A percentile compares a stretch with the other conserved stretches of the same genome.
These are phyloP conservation scores for Starmerella bombi DNA, from an alignment of 805 yeast species.

Conservation along the genomic window DNA sequence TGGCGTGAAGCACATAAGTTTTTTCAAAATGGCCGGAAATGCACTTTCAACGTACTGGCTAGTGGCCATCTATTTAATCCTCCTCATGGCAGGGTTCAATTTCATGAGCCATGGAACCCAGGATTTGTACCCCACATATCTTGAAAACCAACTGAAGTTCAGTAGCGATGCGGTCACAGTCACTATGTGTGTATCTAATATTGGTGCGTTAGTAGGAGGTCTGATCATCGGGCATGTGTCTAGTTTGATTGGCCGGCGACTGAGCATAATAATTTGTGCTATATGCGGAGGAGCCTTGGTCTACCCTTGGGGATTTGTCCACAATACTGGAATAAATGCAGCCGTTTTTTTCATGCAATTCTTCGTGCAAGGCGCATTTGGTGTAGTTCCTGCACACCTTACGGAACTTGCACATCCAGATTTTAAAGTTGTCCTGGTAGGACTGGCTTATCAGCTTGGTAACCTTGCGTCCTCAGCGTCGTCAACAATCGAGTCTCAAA, in stretches of 20 bases:
- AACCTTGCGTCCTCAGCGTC: constrained; percentile 60
- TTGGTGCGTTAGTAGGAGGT: constrained; percentile 61
- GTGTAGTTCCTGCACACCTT: constrained; percentile 53
- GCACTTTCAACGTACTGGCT: constrained; percentile 46
- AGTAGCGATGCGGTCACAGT: constrained; percentile 40
- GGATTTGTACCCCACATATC: constrained; percentile 55
- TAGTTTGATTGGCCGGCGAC: constrained; percentile 47
- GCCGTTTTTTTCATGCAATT: constrained; percentile 52
- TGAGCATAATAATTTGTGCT: constrained; percentile 36
- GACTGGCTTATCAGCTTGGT: constrained; percentile 58
- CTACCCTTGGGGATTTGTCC: constrained; percentile 47
- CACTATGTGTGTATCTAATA: constrained; percentile 47
- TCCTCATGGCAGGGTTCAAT: constrained; percentile 57
- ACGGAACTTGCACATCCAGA: constrained; percentile 55
- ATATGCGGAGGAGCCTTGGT: constrained; percentile 42
- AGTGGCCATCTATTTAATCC: constrained; percentile 41
- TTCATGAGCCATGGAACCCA: constrained; percentile 65
- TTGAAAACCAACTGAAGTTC: constrained; percentile 40
- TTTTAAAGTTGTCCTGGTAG: constrained; percentile 47
- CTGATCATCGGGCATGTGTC: constrained; percentile 44
- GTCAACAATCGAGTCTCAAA: constrained; percentile 53
- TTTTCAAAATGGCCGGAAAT: constrained; percentile 25
- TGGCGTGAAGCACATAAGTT: constrained; percentile 12
- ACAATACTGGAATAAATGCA: constrained; percentile 39
- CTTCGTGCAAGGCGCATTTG: constrained; percentile 64